Conservation (phyloP, 1,284 basidiomycete genomes). For the Vanrija humicola region DNA sequence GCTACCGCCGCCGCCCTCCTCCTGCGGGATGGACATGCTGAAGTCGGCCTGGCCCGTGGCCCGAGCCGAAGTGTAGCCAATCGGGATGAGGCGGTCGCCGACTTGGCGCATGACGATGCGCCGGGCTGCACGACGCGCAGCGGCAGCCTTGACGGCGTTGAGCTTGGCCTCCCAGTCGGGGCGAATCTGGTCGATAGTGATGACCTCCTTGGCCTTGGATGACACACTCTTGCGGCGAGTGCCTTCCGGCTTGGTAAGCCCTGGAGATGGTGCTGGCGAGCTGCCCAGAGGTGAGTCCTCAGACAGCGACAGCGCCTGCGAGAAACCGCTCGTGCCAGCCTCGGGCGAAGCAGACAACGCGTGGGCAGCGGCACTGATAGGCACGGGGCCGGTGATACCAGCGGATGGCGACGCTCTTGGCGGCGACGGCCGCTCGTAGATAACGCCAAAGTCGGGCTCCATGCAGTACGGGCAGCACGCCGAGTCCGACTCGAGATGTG, state of each 20-base stretch:
- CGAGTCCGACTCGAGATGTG: constrained; percentile 85
- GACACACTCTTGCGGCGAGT: constrained; percentile 51
- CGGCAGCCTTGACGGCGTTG: constrained; percentile 79
- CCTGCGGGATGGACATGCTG: constrained; percentile 35
- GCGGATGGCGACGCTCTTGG: constrained; percentile 8
- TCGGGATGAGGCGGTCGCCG: constrained; percentile 91
- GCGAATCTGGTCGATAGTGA: constrained; percentile 86
- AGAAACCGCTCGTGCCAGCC: constrained; percentile 55
- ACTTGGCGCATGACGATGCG: constrained; percentile 98
- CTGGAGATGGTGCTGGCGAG: not conserved
- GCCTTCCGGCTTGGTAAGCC: constrained; percentile 21
- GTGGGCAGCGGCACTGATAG: constrained; percentile 12
- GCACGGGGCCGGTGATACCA: not conserved
- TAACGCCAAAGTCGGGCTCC: constrained; percentile 90
- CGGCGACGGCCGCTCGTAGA: constrained; percentile 69
- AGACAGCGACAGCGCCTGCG: constrained; percentile 21
- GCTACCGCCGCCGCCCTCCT: constrained; percentile 7
- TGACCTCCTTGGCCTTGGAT: constrained; percentile 63
- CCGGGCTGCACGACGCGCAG: constrained; percentile 83
- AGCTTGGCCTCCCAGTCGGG: constrained; percentile 94
- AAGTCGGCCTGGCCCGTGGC: constrained; percentile 46
- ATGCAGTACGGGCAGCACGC: constrained; percentile 96
- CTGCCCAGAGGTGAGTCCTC: not conserved
- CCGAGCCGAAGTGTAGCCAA: constrained; percentile 71
- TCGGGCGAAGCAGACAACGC: constrained; percentile 52